Base-by-base conservation (phyloP, 2,329 filamentous ascomycete genomes). In the Xylaria arbuscula region DNA sequence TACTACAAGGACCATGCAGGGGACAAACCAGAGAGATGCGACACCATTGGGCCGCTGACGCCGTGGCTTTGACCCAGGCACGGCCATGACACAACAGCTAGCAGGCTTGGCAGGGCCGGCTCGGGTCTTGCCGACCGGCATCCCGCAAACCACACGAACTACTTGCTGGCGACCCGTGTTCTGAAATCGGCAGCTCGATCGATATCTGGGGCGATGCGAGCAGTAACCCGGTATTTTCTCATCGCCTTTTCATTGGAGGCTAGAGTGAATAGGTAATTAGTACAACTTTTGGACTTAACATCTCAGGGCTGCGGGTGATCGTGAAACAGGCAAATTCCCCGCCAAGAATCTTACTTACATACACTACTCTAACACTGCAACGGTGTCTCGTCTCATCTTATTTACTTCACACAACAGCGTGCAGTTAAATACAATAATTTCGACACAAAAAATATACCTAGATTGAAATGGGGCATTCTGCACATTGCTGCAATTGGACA, bases 81-180 rank as follows among this genome's bases (percentile, higher is more conserved):
- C 60, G 40, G 42, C 61, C 56, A 66, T 68, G 62, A 66, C 51
- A 68, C 62, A 61, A 15, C n/a, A 58, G 62, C 57, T 28, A 62
- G 24, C 47, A 68, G 66, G 62, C 66, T 68, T 68, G 66, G 66
- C 66, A 24, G 53, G 28, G 62, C 47, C 66, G 66, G 57, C 47
- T 47, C 62, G 19, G 51, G 56, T 47, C 62, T 65, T 24, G 54
- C 60, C 61, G 60, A 62, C 56, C 59, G 28, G 28, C 28, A 28
- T 63, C 50, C 51, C 61, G 38, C 55, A 36, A 67, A 32, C n/a
- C 40, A 15, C 40, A 45, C 40, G 40, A 45, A 45, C 40, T 45
- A 6, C 45, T 34, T 28, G 28, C 28, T 28, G 2, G 28, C 28
- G 28, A 28, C 28, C 28, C 28, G 28, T 28, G 28, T 28, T 28